Conservation (phyloP, 2,329 filamentous ascomycete genomes). For the Aureobasidium sp. region DNA sequence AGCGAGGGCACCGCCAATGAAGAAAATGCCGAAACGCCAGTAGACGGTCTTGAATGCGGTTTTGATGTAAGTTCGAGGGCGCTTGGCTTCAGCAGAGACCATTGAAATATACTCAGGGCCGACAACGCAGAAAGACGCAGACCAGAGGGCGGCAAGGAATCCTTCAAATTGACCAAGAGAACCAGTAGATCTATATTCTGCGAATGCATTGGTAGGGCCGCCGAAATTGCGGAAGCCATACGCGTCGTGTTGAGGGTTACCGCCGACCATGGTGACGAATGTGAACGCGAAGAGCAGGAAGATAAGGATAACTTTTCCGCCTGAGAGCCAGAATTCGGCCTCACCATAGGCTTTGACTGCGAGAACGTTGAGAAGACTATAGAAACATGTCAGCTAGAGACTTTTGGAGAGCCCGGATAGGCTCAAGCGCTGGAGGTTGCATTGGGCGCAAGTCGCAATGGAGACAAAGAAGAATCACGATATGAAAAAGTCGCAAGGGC, state of each 20-base stretch:
- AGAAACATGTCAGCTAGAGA: constrained; percentile 5
- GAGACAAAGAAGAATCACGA: not conserved
- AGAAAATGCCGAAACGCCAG: constrained; percentile 41
- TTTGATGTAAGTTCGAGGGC: constrained; percentile 40
- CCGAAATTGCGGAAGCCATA: constrained; percentile 37
- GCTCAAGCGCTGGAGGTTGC: constrained; percentile 11
- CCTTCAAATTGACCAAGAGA: constrained; percentile 23
- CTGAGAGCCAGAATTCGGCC: constrained; percentile 41
- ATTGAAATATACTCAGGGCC: constrained; percentile 44
- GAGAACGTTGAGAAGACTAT: constrained; percentile 34
- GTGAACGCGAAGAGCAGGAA: constrained; percentile 31
- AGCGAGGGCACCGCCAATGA: constrained; percentile 40
- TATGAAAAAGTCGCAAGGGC: not conserved
- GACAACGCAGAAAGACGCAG: constrained; percentile 41
- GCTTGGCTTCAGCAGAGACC: constrained; percentile 42
- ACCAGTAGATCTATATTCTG: constrained; percentile 21
- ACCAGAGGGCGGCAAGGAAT: constrained; percentile 29
- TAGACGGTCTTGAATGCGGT: constrained; percentile 44
- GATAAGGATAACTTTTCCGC: constrained; percentile 30
- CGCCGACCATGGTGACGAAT: constrained; percentile 23
- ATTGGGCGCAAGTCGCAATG: not conserved
- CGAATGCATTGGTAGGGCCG: constrained; percentile 25
- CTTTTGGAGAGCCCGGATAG: not conserved
- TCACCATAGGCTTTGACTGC: constrained; percentile 41
- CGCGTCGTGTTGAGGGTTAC: constrained; percentile 29